Evolutionary conservation across 1,139 yeast genomes (phyloP).

Genomic region (Yamadazyma dushanensis): DNA sequence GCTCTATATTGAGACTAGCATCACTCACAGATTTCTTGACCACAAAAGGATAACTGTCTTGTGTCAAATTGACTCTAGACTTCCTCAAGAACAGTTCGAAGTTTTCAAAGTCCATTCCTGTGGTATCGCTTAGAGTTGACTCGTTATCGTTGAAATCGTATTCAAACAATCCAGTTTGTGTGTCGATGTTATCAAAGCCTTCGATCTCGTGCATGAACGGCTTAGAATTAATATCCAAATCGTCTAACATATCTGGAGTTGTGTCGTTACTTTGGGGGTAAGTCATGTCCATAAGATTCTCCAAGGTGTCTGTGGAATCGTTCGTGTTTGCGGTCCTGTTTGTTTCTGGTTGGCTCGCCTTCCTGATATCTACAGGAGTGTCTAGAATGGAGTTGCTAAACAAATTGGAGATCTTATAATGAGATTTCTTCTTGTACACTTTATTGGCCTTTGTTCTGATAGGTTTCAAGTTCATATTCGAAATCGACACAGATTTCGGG

Average conservation of each 20-base stretch:
- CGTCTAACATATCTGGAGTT: conserved; percentile 11
- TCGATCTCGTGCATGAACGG: conserved; percentile 6
- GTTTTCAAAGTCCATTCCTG: conserved; percentile 22
- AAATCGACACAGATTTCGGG: conserved; percentile 42
- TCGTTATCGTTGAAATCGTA: conserved; percentile 14
- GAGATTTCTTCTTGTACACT: conserved; percentile 42
- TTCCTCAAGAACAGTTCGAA: conserved; percentile 36
- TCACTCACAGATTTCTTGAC: conserved; percentile 23
- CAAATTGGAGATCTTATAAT: conserved; percentile 39
- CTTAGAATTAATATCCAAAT: conserved; percentile 6
- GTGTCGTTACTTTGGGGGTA: conserved; percentile 13
- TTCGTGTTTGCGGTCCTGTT: not conserved
- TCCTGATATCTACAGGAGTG: conserved; percentile 10
- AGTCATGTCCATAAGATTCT: conserved; percentile 11
- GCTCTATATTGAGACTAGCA: conserved; percentile 10
- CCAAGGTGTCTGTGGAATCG: conserved; percentile 7
- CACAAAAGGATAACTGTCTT: conserved; percentile 33
- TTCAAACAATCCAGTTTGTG: conserved; percentile 1
- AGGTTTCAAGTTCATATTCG: conserved; percentile 42
- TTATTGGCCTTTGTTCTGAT: conserved; percentile 35
- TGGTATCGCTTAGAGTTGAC: conserved; percentile 14
- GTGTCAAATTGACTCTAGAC: conserved; percentile 31
- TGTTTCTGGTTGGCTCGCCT: no score
- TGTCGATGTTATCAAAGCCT: not conserved
- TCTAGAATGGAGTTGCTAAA: conserved; percentile 25